Evolutionary conservation across 257 asterid species (phyloP).

Genomic region (Datura wrightii): DNA sequence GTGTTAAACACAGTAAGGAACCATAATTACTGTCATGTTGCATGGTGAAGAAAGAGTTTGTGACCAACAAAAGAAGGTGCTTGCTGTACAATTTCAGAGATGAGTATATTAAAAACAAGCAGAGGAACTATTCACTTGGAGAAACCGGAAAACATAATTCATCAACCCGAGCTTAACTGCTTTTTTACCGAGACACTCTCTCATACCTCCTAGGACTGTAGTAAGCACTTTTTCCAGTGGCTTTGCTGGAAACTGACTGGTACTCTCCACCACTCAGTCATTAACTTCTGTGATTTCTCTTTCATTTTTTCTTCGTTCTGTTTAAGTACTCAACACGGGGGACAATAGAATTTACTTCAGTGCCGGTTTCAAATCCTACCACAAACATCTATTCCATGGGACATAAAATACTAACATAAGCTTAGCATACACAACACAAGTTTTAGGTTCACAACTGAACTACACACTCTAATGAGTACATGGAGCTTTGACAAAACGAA

Average conservation of each 20-base stretch:
- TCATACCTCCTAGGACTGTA: too few relatives aligned
- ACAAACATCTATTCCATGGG: not conserved
- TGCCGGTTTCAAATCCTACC: too few relatives aligned
- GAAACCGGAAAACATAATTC: not conserved
- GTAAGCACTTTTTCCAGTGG: too few relatives aligned
- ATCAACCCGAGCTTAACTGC: not conserved
- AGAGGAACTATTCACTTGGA: not conserved
- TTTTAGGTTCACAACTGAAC: not conserved
- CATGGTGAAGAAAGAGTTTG: not conserved
- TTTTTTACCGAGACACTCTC: too few relatives aligned
- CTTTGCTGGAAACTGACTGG: too few relatives aligned
- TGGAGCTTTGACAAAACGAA: not conserved
- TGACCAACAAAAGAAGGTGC: constrained; percentile 11
- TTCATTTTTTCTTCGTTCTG: too few relatives aligned
- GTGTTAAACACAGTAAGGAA: constrained; percentile 7
- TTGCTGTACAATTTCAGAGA: not conserved
- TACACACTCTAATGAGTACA: not conserved
- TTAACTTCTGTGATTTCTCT: too few relatives aligned
- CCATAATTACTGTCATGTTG: constrained; percentile 1
- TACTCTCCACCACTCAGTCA: too few relatives aligned
- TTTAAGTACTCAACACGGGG: too few relatives aligned
- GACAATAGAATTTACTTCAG: too few relatives aligned
- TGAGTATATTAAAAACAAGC: not conserved
- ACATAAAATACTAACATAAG: not conserved
- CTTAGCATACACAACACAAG: not conserved